These are phyloP conservation scores for Telopea speciosissima DNA, from an alignment of 177 flowering plant genomes.

Conservation along the genomic window DNA sequence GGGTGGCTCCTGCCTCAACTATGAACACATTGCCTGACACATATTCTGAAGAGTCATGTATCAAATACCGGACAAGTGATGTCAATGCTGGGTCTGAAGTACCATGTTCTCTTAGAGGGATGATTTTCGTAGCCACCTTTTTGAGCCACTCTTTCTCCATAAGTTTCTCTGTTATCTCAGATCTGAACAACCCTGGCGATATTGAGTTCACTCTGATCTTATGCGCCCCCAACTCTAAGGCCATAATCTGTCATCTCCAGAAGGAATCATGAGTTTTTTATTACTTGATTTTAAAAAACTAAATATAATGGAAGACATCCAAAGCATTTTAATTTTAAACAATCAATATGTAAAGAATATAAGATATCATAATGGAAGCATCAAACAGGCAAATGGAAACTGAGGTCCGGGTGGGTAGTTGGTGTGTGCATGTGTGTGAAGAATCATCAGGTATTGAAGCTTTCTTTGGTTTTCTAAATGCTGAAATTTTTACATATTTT, in stretches of 20 bases:
- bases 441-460: background rate
- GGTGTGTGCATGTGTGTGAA: background rate
- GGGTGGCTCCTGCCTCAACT: constrained; percentile 15
- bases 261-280: too few species aligned
- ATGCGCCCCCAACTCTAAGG: constrained; percentile 12
- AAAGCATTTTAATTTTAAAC: background rate
- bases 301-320: background rate
- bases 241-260: constrained; percentile 12
- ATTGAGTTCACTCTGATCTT: constrained; percentile 16
- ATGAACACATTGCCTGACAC: constrained; percentile 16
- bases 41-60: constrained; percentile 16
- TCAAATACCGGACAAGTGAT: constrained; percentile 15
- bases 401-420: background rate
- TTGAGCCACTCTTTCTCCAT: constrained; percentile 18
- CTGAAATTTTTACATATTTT: background rate
- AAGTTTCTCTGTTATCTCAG: constrained; percentile 15
- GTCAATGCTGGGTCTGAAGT: constrained; percentile 17
- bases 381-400: background rate
- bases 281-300: too few species aligned
- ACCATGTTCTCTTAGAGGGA: constrained; percentile 15
- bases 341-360: background rate
- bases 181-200: constrained; percentile 18
- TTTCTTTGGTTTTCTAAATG: background rate
- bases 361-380: background rate
- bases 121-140: background rate